Evolutionary conservation across 345 rosid species (phyloP), one percentile per base, ranked within the genome.

Genomic region (Melaleuca alternifolia): DNA sequence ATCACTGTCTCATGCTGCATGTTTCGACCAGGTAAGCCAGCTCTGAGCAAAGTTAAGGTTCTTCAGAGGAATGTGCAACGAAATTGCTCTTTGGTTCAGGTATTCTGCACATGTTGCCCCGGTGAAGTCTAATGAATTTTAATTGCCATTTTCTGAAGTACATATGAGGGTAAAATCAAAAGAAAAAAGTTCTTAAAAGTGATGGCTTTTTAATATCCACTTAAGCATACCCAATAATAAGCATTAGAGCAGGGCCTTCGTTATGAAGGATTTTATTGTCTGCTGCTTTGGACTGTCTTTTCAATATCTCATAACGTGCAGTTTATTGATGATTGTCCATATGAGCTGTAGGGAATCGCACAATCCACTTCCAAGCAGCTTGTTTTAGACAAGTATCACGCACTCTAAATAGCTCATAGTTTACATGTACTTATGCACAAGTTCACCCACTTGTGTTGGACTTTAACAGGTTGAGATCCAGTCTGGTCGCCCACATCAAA

Each of bases 401-500:
- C 84, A 83, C 79, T 86, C 37, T 51, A 50, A 26, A 33, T 54
- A 23, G 14, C 6, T 28, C 24, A 52, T 30, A 9, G 50, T 24
- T 75, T 41, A 23, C 4, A 1, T 86, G 83, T 11, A 54, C 30
- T 86, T 18, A 77, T 24, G 84, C 84, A 52, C 56, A 23, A 30
- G 13, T n/a, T 54, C 50, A 11, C 28, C 15, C 23, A 20, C 51
- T 26, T 33, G 23, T 0, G 0, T 50, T 14, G 88, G 61, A 54
- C 50, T 26, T 77, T 86, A 77, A 89, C 92, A 96, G 98, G 98
- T 95, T 50, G 94, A 95, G 91, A 97, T 96, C 87, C 96, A 97
- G 83, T 93, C 98, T 20, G 98, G 98, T 85, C 91, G 98, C 61
- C 98, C 99, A 75, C 99, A 94, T 89, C 98, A 97, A 89, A 97